Conservation (phyloP, 805 yeast genomes). For the Candida tammaniensis region DNA sequence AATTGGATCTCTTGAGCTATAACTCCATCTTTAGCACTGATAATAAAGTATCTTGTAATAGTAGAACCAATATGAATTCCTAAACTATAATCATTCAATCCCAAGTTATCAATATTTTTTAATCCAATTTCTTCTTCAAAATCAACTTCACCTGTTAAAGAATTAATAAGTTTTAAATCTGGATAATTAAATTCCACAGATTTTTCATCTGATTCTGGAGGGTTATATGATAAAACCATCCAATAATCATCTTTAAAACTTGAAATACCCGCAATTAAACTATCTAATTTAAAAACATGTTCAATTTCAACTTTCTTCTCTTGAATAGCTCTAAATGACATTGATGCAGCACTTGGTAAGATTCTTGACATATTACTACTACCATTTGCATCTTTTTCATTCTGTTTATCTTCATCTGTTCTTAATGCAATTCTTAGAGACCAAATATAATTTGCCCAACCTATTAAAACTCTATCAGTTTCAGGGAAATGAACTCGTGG, state of each 20-base stretch:
- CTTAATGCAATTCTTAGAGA: conserved; percentile 46
- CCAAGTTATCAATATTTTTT: conserved; percentile 53
- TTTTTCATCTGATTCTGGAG: conserved; percentile 25
- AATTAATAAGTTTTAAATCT: conserved; percentile 68
- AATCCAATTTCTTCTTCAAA: conserved; percentile 78
- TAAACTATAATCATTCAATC: conserved; percentile 78
- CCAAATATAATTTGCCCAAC: conserved; percentile 86
- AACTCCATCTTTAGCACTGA: conserved; percentile 82
- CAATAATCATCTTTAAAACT: conserved; percentile 71
- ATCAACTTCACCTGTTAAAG: conserved; percentile 64
- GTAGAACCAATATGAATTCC: conserved; percentile 47
- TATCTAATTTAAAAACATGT: conserved; percentile 45
- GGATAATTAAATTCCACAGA: conserved; percentile 49
- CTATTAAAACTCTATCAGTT: conserved; percentile 63
- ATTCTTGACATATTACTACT: conserved; percentile 30
- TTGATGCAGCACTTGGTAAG: conserved; percentile 53
- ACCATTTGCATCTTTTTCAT: conserved; percentile 9
- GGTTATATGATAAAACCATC: conserved; percentile 54
- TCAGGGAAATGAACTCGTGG: conserved; percentile 73
- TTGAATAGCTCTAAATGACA: conserved; percentile 45
- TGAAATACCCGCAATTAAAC: conserved; percentile 72
- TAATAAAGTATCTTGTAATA: conserved; percentile 54
- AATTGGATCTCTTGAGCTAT: conserved; percentile 69
- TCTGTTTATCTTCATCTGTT: conserved; percentile 12
- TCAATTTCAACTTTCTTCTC: conserved; percentile 47